phyloP scores from a whole-genome alignment of 306 rosid species.

The Quercus alba region DNA sequence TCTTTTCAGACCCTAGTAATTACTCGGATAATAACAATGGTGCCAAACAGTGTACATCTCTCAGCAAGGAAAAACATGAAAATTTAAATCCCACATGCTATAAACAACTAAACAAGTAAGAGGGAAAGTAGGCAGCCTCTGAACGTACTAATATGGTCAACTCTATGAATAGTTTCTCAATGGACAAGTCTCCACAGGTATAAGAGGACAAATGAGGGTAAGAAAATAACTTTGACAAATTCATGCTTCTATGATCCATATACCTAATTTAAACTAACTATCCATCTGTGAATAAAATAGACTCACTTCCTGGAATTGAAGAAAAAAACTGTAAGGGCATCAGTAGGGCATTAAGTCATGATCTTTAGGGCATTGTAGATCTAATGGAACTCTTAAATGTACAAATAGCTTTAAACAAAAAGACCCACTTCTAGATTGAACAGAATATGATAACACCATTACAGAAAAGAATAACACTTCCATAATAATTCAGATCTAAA shows the following conservation, averaged over 20 bases:
- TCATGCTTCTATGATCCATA: not conserved
- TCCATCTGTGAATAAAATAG: not conserved
- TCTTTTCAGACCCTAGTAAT: not conserved
- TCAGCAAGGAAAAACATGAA: not conserved
- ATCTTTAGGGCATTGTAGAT: slow-evolving; percentile 27
- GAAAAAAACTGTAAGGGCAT: not conserved
- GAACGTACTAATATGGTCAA: not conserved
- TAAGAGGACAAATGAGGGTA: not conserved
- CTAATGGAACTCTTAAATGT: slow-evolving; percentile 23
- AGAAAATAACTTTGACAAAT: not conserved
- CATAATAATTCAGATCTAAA: slow-evolving; percentile 64
- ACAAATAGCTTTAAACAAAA: slow-evolving; percentile 1
- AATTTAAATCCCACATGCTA: not conserved
- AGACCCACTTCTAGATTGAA: slow-evolving; percentile 19
- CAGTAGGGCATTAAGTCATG: not conserved
- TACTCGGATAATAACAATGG: not conserved
- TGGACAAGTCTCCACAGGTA: not conserved
- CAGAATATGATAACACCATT: not conserved
- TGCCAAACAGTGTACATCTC: not conserved
- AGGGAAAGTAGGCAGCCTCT: not conserved
- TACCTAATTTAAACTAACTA: slow-evolving; percentile 2
- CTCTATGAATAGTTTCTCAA: not conserved
- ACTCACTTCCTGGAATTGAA: not conserved
- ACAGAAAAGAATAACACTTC: slow-evolving; percentile 13
- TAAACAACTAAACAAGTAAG: not conserved